phyloP scores from a whole-genome alignment of 768 basidiomycete species.

The Termitomyces sp. region DNA sequence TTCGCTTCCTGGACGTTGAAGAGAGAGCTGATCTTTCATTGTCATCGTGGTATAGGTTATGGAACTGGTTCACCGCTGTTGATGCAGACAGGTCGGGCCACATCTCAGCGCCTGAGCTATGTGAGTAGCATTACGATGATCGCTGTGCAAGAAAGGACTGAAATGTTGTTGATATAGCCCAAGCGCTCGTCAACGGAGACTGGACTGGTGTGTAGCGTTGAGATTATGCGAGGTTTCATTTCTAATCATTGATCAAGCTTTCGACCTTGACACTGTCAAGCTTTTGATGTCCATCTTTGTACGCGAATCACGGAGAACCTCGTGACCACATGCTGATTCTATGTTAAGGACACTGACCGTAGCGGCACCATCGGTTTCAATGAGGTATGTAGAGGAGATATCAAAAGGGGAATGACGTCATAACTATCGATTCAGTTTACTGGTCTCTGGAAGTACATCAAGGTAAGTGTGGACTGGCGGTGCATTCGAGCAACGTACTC shows the following conservation, averaged over 20 bases:
- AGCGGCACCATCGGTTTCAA: slow-evolving; percentile 79
- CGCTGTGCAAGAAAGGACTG: not conserved
- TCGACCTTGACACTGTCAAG: slow-evolving; percentile 85
- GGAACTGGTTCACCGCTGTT: slow-evolving; percentile 70
- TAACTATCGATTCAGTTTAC: slow-evolving; percentile 45
- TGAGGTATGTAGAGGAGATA: slow-evolving; percentile 43
- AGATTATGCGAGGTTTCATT: not conserved
- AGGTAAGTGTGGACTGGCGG: slow-evolving; percentile 30
- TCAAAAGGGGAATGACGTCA: slow-evolving; percentile 10
- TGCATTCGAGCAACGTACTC: not conserved
- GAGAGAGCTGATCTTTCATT: not conserved
- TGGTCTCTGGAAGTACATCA: slow-evolving; percentile 82
- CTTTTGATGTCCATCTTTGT: slow-evolving; percentile 82
- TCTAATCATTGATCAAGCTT: slow-evolving; percentile 40
- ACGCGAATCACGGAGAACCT: slow-evolving; percentile 18
- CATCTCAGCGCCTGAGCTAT: slow-evolving; percentile 63
- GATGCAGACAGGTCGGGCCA: slow-evolving; percentile 67
- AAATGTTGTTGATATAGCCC: slow-evolving; percentile 28
- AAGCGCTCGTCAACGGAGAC: slow-evolving; percentile 55
- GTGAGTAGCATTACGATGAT: slow-evolving; percentile 36
- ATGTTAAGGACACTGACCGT: slow-evolving; percentile 57
- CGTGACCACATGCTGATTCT: not conserved
- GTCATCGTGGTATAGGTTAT: slow-evolving; percentile 45
- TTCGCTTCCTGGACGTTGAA: not conserved
- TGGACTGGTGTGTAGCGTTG: slow-evolving; percentile 61